These are phyloP conservation scores for Croton laevigatus DNA, from an alignment of 441 rosid genomes.

Conservation along the genomic window DNA sequence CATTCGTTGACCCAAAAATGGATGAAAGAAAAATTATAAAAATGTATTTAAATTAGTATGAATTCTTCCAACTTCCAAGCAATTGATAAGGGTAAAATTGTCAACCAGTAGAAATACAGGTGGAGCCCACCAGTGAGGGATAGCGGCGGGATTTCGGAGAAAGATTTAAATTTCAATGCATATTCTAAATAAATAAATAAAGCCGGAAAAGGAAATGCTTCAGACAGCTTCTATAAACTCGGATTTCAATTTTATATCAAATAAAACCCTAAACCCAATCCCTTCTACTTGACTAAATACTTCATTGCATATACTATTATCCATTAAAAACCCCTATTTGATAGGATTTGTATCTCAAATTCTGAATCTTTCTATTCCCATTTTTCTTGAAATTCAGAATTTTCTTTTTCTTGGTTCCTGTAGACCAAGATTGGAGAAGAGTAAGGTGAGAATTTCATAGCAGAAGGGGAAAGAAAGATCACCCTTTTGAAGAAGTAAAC, in stretches of 20 bases:
- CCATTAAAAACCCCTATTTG: neutral
- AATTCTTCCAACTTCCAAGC: neutral
- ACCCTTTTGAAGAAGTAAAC: constrained; percentile 17
- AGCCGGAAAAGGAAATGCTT: neutral
- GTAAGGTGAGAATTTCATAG: neutral
- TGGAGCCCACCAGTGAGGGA: constrained; percentile 28
- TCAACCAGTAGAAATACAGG: neutral
- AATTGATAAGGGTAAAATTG: constrained; percentile 27
- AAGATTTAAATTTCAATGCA: constrained; percentile 49
- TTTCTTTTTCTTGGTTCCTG: constrained; percentile 2
- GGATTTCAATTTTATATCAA: neutral
- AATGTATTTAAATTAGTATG: no score
- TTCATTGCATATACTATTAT: neutral
- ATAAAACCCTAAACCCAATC: constrained; percentile 2
- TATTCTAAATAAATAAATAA: neutral
- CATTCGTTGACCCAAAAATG: no score
- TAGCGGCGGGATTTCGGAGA: constrained; percentile 52
- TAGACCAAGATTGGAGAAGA: neutral
- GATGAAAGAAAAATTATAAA: no score
- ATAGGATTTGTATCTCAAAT: neutral
- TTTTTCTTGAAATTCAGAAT: neutral
- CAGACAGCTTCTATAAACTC: constrained; percentile 8
- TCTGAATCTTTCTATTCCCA: neutral
- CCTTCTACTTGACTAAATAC: neutral
- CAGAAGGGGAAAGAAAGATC: constrained; percentile 6